These are phyloP conservation scores for Pneumocystis sp. DNA, from an alignment of 1,139 yeast genomes.

Conservation along the genomic window DNA sequence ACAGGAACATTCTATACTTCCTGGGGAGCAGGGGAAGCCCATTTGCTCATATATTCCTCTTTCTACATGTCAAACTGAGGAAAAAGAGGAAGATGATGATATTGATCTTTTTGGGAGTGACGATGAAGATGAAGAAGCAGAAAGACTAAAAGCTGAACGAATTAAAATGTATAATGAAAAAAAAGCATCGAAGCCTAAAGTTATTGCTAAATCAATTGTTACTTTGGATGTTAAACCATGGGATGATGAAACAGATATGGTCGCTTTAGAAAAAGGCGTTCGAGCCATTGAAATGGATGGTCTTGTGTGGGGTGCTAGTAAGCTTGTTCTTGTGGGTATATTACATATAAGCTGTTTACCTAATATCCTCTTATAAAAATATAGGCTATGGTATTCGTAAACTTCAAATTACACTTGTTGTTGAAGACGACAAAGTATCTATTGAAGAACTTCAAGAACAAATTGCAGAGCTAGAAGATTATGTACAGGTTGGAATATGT, in stretches of 20 bases:
- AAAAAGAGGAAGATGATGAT: conserved; percentile 74
- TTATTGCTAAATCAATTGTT: conserved; percentile 95
- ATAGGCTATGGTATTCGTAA: conserved; percentile 82
- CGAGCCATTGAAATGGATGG: conserved; percentile 79
- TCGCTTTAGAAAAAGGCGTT: conserved; percentile 71
- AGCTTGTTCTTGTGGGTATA: conserved; percentile 81
- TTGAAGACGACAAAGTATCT: conserved; percentile 93
- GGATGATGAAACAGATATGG: conserved; percentile 98
- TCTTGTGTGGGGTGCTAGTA: conserved; percentile 96
- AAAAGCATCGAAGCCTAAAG: conserved; percentile 94
- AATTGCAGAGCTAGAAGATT: conserved; percentile 86
- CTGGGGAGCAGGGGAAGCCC: conserved; percentile 27
- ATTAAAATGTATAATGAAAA: conserved; percentile 92
- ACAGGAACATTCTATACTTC: conserved; percentile 44
- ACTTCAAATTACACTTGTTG: conserved; percentile 95
- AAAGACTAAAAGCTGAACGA: conserved; percentile 91
- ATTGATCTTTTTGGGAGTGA: conserved; percentile 91
- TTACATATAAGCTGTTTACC: neutral
- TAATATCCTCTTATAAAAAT: neutral
- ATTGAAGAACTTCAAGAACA: conserved; percentile 70
- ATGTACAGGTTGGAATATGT: conserved; percentile 46
- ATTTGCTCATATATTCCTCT: conserved; percentile 40
- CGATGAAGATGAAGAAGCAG: conserved; percentile 77
- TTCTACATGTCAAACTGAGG: conserved; percentile 42
- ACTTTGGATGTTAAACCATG: conserved; percentile 98